Evolutionary conservation across 1,284 basidiomycete species (phyloP), one percentile per base, ranked within the genome.

Genomic region (Moesziomyces globuligerus): DNA sequence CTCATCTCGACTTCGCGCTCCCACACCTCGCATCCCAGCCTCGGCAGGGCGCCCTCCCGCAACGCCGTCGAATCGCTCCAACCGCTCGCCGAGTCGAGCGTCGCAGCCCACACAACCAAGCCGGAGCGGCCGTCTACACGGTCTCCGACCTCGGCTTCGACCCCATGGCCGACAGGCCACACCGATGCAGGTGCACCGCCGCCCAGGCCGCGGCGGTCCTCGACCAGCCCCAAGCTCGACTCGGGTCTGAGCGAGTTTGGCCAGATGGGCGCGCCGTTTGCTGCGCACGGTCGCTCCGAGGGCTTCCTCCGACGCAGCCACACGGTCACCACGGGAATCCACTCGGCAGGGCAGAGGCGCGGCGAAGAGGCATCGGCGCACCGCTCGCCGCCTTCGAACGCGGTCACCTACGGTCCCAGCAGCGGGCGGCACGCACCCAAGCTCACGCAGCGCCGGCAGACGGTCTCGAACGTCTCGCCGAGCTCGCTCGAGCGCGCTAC

Each of bases 171-270:
- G 13, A 18, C 49, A 5, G 23, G 34, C n/a, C 41, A 39, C n/a
- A 7, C 25, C 7, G 48, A 50, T 3, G 51, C 25, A 48, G 43
- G 45, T 23, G 52, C 25, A 7, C 6, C 20, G 21, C 48, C 48
- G 7, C 32, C 64, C 15, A 43, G 48, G 23, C 25, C 50, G 24
- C 51, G 41, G 6, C 54, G 58, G 4, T 41, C 47, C 15, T 62
- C 61, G 0, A 60, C 52, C 3, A 60, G 60, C 18, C 45, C 60
- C 0, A 51, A 53, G 10, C 60, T 60, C 2, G 62, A 71, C 5
- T 47, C 56, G 1, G 60, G 49, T 3, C 41, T 70, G 36, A 70
- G 67, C 61, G 67, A 70, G 28, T 70, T 70, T 23, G 67, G 67
- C 11, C 59, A 62, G 37, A 69, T 69, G 66, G 66, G 66, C 4